Evolutionary conservation across 2,329 filamentous ascomycete species (phyloP), one percentile per base, ranked within the genome.

Genomic region (Dothideomycetidae sp.): DNA sequence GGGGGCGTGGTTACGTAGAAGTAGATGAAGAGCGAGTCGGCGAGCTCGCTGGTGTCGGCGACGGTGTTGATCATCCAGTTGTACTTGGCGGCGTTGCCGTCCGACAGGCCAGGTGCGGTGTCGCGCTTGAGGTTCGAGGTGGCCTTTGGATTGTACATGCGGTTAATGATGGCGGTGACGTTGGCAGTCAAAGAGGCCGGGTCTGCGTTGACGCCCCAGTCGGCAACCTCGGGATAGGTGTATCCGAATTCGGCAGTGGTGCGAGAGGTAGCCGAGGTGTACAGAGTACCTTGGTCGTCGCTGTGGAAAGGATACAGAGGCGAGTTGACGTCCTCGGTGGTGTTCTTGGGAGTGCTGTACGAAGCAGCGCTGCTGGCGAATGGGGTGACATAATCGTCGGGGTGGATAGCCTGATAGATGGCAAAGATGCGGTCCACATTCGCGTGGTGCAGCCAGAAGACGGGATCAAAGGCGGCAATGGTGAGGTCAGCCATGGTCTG

Each of bases 51-150:
- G 43, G 73, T 77, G 37, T 66, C 61, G 14, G 76, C 70, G 11
- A 63, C 61, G 31, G 86, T 66, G 48, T 80, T 81, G 45, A 72
- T 73, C 13, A 75, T 65, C 71, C 81, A 88, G 48, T 86, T 69
- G 4, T 61, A 31, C 23, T 33, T 33, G 31, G 10, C 19, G 7
- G 29, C 26, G n/a, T 33, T 31, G 35, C 19, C 26, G 18, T 15
- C 29, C 10, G 21, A 26, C 7, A 26, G 21, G 7, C 21, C 21
- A 26, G 21, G n/a, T 7, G n/a, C n/a, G 21, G 7, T 7, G n/a
- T 7, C 7, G 21, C 21, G 21, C 21, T 26, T 26, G n/a, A n/a
- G n/a, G 21, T 7, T 7, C 21, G n/a, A n/a, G 21, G 7, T 26
- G 7, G 7, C 21, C 7, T 26, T n/a, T 7, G 21, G 21, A n/a